Conservation (phyloP, 495 filamentous ascomycete genomes). For the Trichoderma erinaceum region DNA sequence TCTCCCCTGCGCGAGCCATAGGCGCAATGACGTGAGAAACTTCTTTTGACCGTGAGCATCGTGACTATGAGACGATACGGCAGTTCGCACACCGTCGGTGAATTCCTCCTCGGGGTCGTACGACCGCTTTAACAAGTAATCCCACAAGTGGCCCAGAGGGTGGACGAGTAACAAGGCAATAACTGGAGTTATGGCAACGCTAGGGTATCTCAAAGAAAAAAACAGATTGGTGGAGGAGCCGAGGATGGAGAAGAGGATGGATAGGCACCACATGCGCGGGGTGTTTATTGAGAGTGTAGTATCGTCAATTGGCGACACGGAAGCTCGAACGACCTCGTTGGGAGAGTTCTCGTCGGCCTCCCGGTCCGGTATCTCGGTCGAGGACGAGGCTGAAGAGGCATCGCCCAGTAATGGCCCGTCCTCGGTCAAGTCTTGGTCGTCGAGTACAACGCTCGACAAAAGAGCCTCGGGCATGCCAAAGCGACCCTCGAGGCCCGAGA, state of each 20-base stretch:
- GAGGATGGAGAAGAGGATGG: constrained; percentile 68
- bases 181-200: constrained; percentile 77
- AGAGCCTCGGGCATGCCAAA: constrained; percentile 38
- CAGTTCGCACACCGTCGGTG: constrained; percentile 43
- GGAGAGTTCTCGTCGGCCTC: constrained; percentile 58
- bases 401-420: constrained; percentile 24
- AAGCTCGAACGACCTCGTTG: constrained; percentile 70
- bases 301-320: constrained; percentile 68
- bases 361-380: constrained; percentile 30
- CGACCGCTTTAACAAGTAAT: constrained; percentile 55
- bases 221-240: constrained; percentile 81
- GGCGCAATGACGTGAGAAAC: constrained; percentile 34
- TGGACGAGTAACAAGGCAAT: constrained; percentile 78
- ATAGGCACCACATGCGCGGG: constrained; percentile 78
- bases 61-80: constrained; percentile 14
- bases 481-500: constrained; percentile 40
- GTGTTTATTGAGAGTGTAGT: constrained; percentile 72
- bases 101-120: constrained; percentile 59
- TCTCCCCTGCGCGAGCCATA: constrained; percentile 71
- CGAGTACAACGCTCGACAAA: constrained; percentile 30
- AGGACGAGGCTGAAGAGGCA: constrained; percentile 19
- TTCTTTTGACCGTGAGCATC: constrained; percentile 13
- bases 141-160: constrained; percentile 73
- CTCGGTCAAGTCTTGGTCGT: constrained; percentile 22
- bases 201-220: constrained; percentile 78